Evolutionary conservation across 176 grass and related monocot species (phyloP).

Genomic region (Eremochloa ophiuroides): DNA sequence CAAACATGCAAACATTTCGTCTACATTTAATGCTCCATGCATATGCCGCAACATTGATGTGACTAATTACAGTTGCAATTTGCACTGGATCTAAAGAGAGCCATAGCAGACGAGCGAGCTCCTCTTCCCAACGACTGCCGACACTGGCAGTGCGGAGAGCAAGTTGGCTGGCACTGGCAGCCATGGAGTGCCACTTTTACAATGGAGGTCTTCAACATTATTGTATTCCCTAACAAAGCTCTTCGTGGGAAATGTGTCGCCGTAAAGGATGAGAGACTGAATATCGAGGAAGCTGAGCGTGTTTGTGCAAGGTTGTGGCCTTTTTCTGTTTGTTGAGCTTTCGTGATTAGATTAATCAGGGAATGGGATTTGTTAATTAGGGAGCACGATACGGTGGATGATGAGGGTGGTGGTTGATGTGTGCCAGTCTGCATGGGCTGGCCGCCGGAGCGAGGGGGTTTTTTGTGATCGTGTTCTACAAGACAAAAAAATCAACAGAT

Average conservation of each 20-base stretch:
- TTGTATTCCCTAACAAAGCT: background rate
- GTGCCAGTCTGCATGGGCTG: constrained; percentile 60
- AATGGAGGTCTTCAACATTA: rapidly evolving
- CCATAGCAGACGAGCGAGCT: constrained; percentile 1
- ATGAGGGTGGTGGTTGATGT: constrained; percentile 43
- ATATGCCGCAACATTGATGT: too few species aligned
- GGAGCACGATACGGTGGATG: constrained; percentile 23
- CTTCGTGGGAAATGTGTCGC: too few species aligned
- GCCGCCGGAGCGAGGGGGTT: background rate
- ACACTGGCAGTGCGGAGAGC: constrained; percentile 30
- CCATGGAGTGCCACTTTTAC: background rate
- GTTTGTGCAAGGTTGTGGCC: background rate
- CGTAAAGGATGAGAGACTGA: rapidly evolving
- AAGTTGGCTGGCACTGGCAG: background rate
- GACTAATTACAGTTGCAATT: too few species aligned
- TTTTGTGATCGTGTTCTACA: constrained; percentile 8
- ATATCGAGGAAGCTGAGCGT: background rate
- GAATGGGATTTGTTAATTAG: constrained; percentile 20
- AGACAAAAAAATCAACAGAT: constrained; percentile 30
- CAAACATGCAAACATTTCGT: too few species aligned
- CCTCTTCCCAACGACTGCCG: constrained; percentile 36
- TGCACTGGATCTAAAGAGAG: too few species aligned
- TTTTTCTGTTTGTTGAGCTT: background rate
- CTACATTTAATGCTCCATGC: too few species aligned
- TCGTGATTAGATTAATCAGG: constrained; percentile 6